Base-by-base conservation (phyloP, 2,329 filamentous ascomycete species). In the Cryphonectria japonica region DNA sequence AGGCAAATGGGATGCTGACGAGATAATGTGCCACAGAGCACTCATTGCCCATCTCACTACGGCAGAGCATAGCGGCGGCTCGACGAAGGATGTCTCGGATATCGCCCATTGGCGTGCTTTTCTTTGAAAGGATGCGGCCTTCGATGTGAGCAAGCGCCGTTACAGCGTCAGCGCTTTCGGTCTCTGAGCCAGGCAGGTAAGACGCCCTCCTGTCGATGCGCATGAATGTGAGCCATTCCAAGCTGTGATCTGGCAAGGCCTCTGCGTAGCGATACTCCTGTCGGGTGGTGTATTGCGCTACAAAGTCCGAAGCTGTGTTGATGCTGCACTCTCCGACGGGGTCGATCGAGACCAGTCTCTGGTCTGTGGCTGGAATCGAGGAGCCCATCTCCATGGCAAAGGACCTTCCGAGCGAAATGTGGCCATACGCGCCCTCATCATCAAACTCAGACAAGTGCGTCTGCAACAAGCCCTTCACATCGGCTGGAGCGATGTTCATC, bases 401-500 rank as follows among this genome's bases (percentile, higher is more conserved):
- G 0, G 96, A 98, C 71, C 97, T 88, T 14, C 96, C 97, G 22
- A 99, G 86, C 0, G 95, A 95, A 73, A 98, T 90, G 79, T 98
- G 94, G 0, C 95, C 96, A 78, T 97, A 97, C 1, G 91, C 90
- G 66, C 93, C 93, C 74, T 97, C 93, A 75, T 98, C 95, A 73
- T 97, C 92, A 76, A 95, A 97, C 75, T 97, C 95, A 0, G 97
- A 98, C 22, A 99, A 86, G 78, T 99, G 98, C 0, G 96, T 98
- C 82, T 97, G 96, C 60, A 99, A 85, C 29, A 99, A 85, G 0
- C 97, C 96, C 82, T 99, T 99, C 72, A 98, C 90, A 80, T 99
- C 95, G 34, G 97, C 85, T 7, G 96, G 95, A 2, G 97, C 94
- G 64, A 97, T 88, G 75, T 93, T 91, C 76, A 98, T 90, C 9